Evolutionary conservation across 345 rosid species (phyloP).

Genomic region (Cardamine occulta): DNA sequence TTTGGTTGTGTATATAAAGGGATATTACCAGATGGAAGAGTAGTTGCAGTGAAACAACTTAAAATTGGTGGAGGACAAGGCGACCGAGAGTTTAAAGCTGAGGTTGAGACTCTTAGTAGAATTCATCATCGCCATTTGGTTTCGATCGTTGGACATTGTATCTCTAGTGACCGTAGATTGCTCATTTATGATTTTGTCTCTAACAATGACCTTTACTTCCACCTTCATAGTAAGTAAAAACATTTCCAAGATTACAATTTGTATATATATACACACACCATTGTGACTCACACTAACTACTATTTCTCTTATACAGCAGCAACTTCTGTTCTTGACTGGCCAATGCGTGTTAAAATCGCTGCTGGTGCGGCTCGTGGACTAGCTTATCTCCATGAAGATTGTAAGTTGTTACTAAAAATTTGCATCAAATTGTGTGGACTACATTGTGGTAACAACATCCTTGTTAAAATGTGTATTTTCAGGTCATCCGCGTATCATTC

Average conservation of each 20-base stretch:
- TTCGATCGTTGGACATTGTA: constrained; percentile 93
- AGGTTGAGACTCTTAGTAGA: constrained; percentile 89
- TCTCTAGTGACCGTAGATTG: constrained; percentile 72
- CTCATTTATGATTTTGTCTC: constrained; percentile 89
- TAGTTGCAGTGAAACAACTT: constrained; percentile 88
- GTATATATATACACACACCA: not conserved
- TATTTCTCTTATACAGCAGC: constrained; percentile 48
- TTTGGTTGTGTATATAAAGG: constrained; percentile 93
- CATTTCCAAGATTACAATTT: not conserved
- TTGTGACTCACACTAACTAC: constrained; percentile 11
- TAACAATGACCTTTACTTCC: constrained; percentile 83
- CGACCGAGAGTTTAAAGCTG: constrained; percentile 90
- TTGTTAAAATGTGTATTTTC: constrained; percentile 23
- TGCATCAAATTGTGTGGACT: not conserved
- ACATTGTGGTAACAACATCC: not conserved
- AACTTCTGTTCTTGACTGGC: constrained; percentile 67
- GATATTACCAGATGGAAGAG: constrained; percentile 85
- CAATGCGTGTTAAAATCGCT: constrained; percentile 78
- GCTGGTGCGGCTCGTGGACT: constrained; percentile 97
- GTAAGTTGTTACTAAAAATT: constrained; percentile 50
- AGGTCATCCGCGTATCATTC: constrained; percentile 96
- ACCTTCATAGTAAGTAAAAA: constrained; percentile 74
- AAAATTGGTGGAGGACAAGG: constrained; percentile 91
- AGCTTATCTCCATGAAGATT: constrained; percentile 97
- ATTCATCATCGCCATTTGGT: constrained; percentile 96